Conservation (phyloP, 2,329 filamentous ascomycete species). For the Tricladium varicosporioides region DNA sequence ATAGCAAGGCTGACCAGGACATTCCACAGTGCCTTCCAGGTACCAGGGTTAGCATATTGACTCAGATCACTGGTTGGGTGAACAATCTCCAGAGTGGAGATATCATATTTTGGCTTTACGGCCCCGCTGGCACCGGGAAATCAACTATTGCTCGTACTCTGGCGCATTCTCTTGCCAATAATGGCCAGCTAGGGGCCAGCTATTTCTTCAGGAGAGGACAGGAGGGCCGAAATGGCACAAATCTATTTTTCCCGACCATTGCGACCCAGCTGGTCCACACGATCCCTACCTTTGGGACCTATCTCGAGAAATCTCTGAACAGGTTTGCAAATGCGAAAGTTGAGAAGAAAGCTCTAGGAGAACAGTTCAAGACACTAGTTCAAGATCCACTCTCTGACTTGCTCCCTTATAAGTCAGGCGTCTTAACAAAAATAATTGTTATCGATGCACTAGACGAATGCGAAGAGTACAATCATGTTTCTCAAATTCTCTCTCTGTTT, state of each 20-base stretch:
- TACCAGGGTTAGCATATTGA: constrained; percentile 26
- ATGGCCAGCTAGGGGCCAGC: constrained; percentile 28
- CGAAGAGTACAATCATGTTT: constrained; percentile 22
- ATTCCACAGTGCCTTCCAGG: constrained; percentile 20
- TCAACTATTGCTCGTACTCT: constrained; percentile 39
- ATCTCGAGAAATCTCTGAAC: constrained; percentile 20
- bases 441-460: constrained; percentile 37
- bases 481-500: constrained; percentile 17
- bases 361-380: constrained; percentile 33
- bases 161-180: constrained; percentile 24
- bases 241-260: constrained; percentile 34
- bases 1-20: neutral
- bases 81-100: constrained; percentile 7
- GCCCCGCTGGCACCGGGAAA: too few species aligned
- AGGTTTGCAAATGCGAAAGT: constrained; percentile 14
- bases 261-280: constrained; percentile 21
- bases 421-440: constrained; percentile 18
- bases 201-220: constrained; percentile 38
- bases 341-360: constrained; percentile 17
- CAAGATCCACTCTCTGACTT: constrained; percentile 24
- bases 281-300: constrained; percentile 23
- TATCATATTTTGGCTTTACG: constrained; percentile 14
- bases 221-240: constrained; percentile 30
- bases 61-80: constrained; percentile 18
- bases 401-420: neutral